phyloP scores from a whole-genome alignment of 176 grass and related monocot genomes.

The Zoysia pacifica region DNA sequence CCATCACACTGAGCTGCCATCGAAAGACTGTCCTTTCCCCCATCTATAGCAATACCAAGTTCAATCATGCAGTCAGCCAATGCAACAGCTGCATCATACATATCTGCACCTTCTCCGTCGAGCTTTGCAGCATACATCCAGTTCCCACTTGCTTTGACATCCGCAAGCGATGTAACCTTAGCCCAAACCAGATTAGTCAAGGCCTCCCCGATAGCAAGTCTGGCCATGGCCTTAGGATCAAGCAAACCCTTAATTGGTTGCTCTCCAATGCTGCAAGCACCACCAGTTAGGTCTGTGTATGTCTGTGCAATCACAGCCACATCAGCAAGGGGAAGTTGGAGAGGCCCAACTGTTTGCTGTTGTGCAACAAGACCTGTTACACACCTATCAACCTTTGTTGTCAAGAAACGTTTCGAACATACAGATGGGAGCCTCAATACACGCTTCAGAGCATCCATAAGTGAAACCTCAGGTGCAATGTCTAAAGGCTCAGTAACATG shows the following conservation, averaged over 20 bases:
- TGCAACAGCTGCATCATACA: constrained; percentile 84
- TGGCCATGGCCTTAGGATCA: constrained; percentile 80
- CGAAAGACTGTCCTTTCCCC: constrained; percentile 93
- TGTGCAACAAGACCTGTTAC: constrained; percentile 89
- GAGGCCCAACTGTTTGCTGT: constrained; percentile 79
- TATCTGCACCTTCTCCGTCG: constrained; percentile 82
- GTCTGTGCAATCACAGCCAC: constrained; percentile 89
- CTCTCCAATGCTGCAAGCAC: constrained; percentile 81
- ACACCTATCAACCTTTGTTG: constrained; percentile 90
- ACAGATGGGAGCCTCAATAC: constrained; percentile 74
- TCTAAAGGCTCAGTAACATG: constrained; percentile 60
- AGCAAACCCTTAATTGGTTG: constrained; percentile 82
- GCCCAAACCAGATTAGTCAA: constrained; percentile 94
- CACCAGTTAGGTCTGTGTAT: constrained; percentile 75
- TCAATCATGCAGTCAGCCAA: constrained; percentile 85
- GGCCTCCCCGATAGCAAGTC: constrained; percentile 80
- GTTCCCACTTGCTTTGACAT: constrained; percentile 90
- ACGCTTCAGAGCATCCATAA: constrained; percentile 81
- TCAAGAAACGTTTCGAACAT: constrained; percentile 92
- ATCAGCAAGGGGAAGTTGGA: constrained; percentile 84
- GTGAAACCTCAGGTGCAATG: constrained; percentile 64
- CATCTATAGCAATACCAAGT: constrained; percentile 87
- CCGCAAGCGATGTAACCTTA: constrained; percentile 70
- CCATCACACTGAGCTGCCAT: constrained; percentile 80
- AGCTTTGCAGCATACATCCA: constrained; percentile 97